These are phyloP conservation scores for Rauvolfia tetraphylla DNA, from an alignment of 257 asterid genomes.

Conservation along the genomic window DNA sequence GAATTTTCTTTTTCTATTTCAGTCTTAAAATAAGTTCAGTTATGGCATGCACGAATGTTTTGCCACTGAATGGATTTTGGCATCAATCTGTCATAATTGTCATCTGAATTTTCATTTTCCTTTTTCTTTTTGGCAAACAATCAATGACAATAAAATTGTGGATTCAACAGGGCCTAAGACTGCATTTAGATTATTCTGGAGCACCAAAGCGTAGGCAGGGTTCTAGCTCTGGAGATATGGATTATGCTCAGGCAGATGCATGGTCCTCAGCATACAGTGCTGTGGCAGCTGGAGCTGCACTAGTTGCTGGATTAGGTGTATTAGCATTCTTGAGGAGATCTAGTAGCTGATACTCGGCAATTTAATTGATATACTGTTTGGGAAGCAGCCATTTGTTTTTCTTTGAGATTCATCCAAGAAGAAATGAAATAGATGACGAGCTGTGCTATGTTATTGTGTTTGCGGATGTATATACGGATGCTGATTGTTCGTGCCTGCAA, in stretches of 20 bases:
- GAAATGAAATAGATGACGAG: background rate
- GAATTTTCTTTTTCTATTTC: too few species aligned
- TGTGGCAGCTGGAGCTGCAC: constrained; percentile 90
- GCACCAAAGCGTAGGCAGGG: constrained; percentile 37
- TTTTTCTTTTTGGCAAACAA: background rate
- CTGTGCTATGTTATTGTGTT: background rate
- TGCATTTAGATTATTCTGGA: constrained; percentile 71
- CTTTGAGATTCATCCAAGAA: background rate
- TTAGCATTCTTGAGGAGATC: constrained; percentile 64
- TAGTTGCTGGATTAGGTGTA: constrained; percentile 72
- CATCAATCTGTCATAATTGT: background rate
- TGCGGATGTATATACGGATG: background rate
- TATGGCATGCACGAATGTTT: background rate
- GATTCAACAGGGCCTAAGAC: constrained; percentile 62
- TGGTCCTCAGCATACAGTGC: constrained; percentile 70
- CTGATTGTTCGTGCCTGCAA: constrained; percentile 3
- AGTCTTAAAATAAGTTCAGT: background rate
- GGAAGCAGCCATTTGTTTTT: background rate
- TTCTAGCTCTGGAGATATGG: constrained; percentile 35
- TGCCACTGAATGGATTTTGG: background rate
- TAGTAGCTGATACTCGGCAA: constrained; percentile 24
- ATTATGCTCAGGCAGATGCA: constrained; percentile 55
- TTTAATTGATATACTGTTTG: background rate
- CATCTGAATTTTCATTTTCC: background rate
- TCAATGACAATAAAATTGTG: background rate